Conservation (phyloP, 495 filamentous ascomycete species). For the Talaromyces proteolyticus region DNA sequence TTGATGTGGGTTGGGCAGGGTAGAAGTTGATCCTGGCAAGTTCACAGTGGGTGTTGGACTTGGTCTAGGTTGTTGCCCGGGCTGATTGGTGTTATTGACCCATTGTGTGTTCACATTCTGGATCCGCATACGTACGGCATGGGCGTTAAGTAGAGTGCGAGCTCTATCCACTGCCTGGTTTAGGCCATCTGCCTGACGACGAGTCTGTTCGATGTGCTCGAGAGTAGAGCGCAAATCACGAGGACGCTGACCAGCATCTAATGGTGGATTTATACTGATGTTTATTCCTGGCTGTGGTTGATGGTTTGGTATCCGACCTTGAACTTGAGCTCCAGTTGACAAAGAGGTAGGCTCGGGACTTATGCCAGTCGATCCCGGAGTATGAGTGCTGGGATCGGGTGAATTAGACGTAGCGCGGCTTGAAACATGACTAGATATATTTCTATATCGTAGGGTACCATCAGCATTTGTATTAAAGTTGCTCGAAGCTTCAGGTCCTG, state of each 20-base stretch:
- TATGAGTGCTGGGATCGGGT: not conserved
- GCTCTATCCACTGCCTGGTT: slow-evolving; percentile 1
- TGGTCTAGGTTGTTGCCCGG: not conserved
- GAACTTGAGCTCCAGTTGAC: not conserved
- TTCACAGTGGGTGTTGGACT: not conserved
- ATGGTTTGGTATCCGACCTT: too few species aligned
- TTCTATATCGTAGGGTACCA: slow-evolving; percentile 6
- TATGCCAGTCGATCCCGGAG: not conserved
- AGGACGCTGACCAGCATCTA: too few species aligned
- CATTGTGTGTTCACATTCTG: not conserved
- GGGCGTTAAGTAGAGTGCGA: not conserved
- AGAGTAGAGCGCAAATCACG: too few species aligned
- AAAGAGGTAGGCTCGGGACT: not conserved
- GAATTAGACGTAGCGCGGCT: not conserved
- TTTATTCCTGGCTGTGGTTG: not conserved
- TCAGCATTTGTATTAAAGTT: not conserved
- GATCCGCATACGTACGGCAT: not conserved
- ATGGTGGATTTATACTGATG: too few species aligned
- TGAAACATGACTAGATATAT: slow-evolving; percentile 2
- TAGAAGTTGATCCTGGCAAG: not conserved
- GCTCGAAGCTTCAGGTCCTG: slow-evolving; percentile 14
- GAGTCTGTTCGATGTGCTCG: not conserved
- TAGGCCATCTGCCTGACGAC: not conserved
- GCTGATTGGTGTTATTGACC: not conserved
- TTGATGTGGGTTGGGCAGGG: not conserved